A percentile compares a stretch with the other conserved stretches of the same genome.
These are phyloP conservation scores for Diaporthe sp. DNA, from an alignment of 2,329 filamentous ascomycete species.

Conservation along the genomic window DNA sequence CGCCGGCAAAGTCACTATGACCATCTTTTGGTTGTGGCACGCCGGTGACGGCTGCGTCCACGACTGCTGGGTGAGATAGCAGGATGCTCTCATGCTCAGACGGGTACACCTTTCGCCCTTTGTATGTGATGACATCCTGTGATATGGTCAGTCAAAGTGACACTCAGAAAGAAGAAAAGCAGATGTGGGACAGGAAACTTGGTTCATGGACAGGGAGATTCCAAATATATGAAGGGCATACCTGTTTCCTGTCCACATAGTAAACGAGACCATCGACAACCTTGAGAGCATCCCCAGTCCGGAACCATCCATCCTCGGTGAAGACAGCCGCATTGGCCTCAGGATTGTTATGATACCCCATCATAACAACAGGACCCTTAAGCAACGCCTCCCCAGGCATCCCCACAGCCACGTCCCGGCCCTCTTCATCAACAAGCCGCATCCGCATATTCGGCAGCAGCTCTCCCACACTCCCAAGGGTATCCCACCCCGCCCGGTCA, in stretches of 20 bases:
- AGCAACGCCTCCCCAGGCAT: conserved; percentile 3
- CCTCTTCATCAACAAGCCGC: background rate
- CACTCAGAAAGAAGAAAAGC: accelerated
- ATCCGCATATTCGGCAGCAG: background rate
- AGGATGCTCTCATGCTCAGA: background rate
- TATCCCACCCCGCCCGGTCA: background rate
- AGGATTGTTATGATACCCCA: conserved; percentile 72
- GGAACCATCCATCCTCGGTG: conserved; percentile 62
- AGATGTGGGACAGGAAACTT: background rate
- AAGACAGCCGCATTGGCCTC: conserved; percentile 69
- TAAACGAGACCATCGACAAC: background rate
- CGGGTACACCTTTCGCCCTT: background rate
- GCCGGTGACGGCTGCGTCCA: background rate
- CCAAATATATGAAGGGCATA: background rate
- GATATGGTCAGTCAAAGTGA: background rate
- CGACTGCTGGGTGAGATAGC: background rate
- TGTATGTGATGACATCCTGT: background rate
- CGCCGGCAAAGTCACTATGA: too few species aligned
- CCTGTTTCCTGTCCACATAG: conserved; percentile 10
- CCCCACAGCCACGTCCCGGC: background rate
- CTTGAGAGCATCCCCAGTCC: conserved; percentile 53
- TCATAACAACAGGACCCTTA: conserved; percentile 66
- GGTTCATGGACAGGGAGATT: accelerated
- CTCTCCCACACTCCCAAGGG: background rate
- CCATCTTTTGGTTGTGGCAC: background rate